phyloP scores from a whole-genome alignment of 2,329 filamentous ascomycete species.

The Lachnellula hyalina region DNA sequence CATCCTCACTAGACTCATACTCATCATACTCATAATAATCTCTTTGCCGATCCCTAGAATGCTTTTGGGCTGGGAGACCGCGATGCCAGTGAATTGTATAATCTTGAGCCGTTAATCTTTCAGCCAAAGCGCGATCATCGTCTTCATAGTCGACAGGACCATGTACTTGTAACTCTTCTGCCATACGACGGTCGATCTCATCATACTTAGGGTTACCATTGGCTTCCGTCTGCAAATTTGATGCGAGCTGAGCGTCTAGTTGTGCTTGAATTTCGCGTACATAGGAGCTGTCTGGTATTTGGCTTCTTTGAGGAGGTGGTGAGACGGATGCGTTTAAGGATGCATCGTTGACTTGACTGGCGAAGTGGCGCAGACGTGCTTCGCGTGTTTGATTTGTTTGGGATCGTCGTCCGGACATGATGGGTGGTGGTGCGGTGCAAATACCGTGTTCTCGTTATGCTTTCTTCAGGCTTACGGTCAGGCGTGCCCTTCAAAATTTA shows the following conservation, averaged over 20 bases:
- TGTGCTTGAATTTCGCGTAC: background rate
- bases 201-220: background rate
- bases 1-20: no score
- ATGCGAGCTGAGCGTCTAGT: background rate
- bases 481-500: no score
- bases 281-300: background rate
- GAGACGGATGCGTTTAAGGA: background rate
- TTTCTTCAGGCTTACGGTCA: no score
- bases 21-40: no score
- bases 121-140: background rate
- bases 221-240: no score
- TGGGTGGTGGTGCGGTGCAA: no score
- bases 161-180: background rate
- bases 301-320: background rate
- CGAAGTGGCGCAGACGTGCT: background rate
- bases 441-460: no score
- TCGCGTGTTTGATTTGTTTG: background rate
- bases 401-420: background rate
- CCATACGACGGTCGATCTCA: background rate
- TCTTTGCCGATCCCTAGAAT: background rate
- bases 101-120: background rate
- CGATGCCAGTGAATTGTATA: background rate
- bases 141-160: background rate
- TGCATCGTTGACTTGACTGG: background rate
- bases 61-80: background rate